phyloP scores from a whole-genome alignment of 73 alveolate genomes.

The Paramecium sonneborni region DNA sequence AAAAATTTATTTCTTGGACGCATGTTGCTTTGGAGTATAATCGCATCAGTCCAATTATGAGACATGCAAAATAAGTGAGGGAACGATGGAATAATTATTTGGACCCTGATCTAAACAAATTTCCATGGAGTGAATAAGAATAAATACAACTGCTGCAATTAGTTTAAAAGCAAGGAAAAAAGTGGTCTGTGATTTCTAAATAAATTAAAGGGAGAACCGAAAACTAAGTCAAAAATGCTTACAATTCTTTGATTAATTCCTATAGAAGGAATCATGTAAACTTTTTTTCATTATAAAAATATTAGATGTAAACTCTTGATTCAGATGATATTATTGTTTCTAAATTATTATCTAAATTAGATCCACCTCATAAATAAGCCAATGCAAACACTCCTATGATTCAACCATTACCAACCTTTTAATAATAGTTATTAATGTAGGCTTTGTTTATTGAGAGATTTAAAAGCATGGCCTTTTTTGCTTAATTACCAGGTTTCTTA shows the following conservation, averaged over 20 bases:
- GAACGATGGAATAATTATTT: constrained; percentile 93
- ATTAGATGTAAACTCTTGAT: constrained; percentile 6
- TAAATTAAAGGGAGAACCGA: constrained; percentile 90
- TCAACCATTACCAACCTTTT: neutral
- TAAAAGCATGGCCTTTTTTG: constrained; percentile 6
- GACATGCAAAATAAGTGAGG: constrained; percentile 92
- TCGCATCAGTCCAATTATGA: neutral
- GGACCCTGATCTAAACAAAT: constrained; percentile 84
- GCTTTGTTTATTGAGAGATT: constrained; percentile 12
- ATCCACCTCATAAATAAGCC: neutral
- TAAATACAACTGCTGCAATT: constrained; percentile 80
- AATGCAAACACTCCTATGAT: constrained; percentile 14
- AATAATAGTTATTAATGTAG: neutral
- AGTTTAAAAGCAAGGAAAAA: constrained; percentile 84
- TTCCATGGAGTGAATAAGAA: constrained; percentile 84
- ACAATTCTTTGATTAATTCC: constrained; percentile 44
- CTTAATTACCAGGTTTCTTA: neutral
- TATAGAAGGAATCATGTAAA: constrained; percentile 34
- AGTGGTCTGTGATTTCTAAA: constrained; percentile 88
- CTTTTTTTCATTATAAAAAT: neutral
- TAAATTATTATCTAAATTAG: neutral
- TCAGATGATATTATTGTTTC: neutral
- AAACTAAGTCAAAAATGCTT: constrained; percentile 88
- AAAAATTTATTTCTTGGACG: constrained; percentile 35
- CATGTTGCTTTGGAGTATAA: constrained; percentile 31